Evolutionary conservation across 768 basidiomycete genomes (phyloP).

Genomic region (Dacryopinax spathularia): DNA sequence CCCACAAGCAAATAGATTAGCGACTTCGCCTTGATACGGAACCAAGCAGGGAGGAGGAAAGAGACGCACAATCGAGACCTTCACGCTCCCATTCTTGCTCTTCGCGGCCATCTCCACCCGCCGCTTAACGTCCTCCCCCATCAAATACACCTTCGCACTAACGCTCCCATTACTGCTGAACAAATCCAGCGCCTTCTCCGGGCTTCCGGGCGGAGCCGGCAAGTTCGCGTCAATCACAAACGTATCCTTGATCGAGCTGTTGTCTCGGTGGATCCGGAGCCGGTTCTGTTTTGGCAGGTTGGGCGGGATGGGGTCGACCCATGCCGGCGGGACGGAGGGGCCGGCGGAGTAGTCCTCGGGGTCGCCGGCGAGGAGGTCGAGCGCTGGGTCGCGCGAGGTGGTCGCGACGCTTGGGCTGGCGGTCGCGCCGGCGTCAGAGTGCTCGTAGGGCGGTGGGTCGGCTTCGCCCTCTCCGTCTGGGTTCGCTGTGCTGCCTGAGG

Average conservation of each 20-base stretch:
- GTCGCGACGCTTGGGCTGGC: background rate
- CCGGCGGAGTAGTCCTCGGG: background rate
- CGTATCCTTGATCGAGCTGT: background rate
- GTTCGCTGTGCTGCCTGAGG: background rate
- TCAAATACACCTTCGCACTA: background rate
- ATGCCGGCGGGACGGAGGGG: background rate
- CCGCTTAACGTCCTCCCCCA: background rate
- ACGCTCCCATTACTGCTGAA: conserved; percentile 1
- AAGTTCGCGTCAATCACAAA: background rate
- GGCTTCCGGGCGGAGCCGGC: background rate
- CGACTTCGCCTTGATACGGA: too few species aligned
- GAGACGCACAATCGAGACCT: background rate
- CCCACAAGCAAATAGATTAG: background rate
- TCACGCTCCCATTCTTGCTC: conserved; percentile 1
- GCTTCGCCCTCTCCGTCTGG: too few species aligned
- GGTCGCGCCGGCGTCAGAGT: background rate
- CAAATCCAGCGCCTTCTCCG: background rate
- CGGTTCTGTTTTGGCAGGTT: background rate
- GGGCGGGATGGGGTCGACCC: background rate
- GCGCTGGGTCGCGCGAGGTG: background rate
- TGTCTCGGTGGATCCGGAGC: background rate
- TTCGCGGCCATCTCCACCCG: background rate
- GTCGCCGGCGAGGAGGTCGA: background rate
- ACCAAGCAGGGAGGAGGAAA: too few species aligned
- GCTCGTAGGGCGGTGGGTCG: background rate